A percentile compares a stretch with the other conserved stretches of the same genome.
These are phyloP conservation scores for Trichoderma asperellum DNA, from an alignment of 2,329 filamentous ascomycete genomes.

Conservation along the genomic window DNA sequence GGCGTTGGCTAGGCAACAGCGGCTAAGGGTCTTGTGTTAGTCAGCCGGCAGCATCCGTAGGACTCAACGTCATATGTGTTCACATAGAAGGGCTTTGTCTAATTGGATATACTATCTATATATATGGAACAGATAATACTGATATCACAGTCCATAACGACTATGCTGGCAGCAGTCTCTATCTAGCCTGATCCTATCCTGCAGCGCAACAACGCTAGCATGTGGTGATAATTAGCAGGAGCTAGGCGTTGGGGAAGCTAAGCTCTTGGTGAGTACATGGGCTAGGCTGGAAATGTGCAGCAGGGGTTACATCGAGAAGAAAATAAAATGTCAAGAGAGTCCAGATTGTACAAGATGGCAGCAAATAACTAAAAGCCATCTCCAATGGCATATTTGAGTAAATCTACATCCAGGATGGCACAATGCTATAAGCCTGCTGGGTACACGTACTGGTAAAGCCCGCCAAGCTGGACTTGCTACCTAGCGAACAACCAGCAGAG, in stretches of 20 bases:
- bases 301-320: background rate
- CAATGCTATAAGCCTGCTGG: background rate
- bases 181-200: background rate
- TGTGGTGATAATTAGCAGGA: background rate
- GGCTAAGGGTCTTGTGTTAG: background rate
- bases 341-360: background rate
- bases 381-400: background rate
- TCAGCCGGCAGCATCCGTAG: conserved; percentile 1
- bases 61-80: conserved; percentile 23
- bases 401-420: background rate
- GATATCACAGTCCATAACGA: background rate
- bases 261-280: conserved; percentile 1
- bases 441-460: background rate
- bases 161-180: background rate
- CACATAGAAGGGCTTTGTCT: background rate
- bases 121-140: too few species aligned
- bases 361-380: background rate
- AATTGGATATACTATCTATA: too few species aligned
- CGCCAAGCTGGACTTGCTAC: background rate
- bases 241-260: conserved; percentile 6
- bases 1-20: conserved; percentile 36
- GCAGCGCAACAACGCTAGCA: background rate
- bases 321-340: background rate
- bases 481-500: background rate
- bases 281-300: background rate